phyloP scores from a whole-genome alignment of 352 stramenopile species.

The Aphanomyces cochlioides region DNA sequence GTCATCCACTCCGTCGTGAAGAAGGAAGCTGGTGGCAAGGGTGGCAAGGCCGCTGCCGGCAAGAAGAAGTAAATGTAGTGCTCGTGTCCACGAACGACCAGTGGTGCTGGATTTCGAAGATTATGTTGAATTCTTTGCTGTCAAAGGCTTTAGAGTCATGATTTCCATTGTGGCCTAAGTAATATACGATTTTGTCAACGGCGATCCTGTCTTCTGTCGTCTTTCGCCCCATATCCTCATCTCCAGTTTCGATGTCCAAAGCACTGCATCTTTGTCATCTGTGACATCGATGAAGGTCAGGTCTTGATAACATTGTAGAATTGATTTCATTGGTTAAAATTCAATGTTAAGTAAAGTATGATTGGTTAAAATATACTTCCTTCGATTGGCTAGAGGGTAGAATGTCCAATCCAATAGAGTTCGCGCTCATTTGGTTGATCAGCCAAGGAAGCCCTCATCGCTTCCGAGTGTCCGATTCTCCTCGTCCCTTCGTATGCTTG shows the following conservation, averaged over 20 bases:
- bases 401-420: background rate
- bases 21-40: conserved; percentile 55
- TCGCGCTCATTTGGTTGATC: conserved; percentile 6
- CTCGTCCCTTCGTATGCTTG: conserved; percentile 5
- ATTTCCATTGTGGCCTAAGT: background rate
- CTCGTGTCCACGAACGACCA: background rate
- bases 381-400: background rate
- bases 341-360: background rate
- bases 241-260: no score
- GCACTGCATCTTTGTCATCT: no score
- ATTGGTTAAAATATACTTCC: background rate
- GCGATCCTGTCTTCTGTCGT: background rate
- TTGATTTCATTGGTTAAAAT: no score
- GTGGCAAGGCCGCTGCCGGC: conserved; percentile 32
- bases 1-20: conserved; percentile 94
- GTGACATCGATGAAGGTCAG: no score
- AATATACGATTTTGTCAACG: conserved; percentile 19
- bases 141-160: background rate
- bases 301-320: no score
- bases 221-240: no score
- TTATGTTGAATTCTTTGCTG: conserved; percentile 19
- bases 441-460: background rate
- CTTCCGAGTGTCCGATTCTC: background rate
- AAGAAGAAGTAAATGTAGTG: conserved; percentile 36
- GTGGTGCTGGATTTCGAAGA: conserved; percentile 11